Evolutionary conservation across 768 basidiomycete genomes (phyloP), one percentile per base, ranked within the genome.

Genomic region (Cubamyces lactineus): DNA sequence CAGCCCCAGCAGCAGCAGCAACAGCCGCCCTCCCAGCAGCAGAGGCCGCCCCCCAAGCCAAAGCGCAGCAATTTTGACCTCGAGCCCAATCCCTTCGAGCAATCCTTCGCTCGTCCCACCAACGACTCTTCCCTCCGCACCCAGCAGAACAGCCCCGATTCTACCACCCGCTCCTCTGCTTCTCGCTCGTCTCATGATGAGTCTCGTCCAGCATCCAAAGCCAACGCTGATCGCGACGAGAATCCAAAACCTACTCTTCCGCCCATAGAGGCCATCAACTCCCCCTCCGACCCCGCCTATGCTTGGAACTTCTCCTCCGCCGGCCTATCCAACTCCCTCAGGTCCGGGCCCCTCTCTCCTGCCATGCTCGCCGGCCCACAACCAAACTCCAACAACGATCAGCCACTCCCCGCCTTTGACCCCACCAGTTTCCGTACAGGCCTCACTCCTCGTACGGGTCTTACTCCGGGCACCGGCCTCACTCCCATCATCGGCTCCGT

Each of bases 321-420:
- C 24, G 80, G 86, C 45, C 77, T 88, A 51, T 75, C 80, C 45
- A 90, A 90, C 74, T 95, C 93, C 2, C 85, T 98, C 38, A 87
- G 96, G 48, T 84, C 95, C 0, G 96, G 96, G 4, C 96, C 96
- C 1, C 87, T 98, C 57, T 94, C 92, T 5, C 96, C 96, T 30
- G 95, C 96, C 57, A 96, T 98, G 93, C 88, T 97, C 62, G 86
- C 92, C 26, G 96, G 91, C 9, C 96, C 94, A 3, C 87, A 86
- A 72, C 69, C 68, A 48, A 80, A 80, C 49, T 66, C 77, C 53
- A 76, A 66, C 59, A 77, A 66, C 56, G 69, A 73, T 23, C 63
- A 73, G 48, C 74, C 75, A 49, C 63, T 74, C 3, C 75, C 75
- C 51, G 64, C 80, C 52, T 96, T 93, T 72, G 92, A 94, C 70